A percentile compares a stretch with the other conserved stretches of the same genome.
These are phyloP conservation scores for Chaetomium tenue DNA, from an alignment of 495 filamentous ascomycete genomes.

Conservation along the genomic window DNA sequence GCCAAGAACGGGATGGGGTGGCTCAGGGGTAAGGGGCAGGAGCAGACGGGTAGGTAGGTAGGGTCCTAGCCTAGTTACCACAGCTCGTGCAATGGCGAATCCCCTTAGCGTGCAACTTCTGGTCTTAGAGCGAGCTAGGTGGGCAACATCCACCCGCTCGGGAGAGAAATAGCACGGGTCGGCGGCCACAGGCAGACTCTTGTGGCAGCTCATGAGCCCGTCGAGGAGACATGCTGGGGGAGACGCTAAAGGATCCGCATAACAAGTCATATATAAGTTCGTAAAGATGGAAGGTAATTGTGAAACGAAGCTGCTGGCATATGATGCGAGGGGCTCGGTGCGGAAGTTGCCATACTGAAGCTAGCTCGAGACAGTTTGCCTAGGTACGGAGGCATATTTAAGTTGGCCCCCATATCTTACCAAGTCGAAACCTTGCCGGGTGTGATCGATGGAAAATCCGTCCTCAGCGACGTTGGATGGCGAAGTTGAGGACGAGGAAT, in stretches of 20 bases:
- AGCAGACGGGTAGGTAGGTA: no score
- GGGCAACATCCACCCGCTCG: slow-evolving; percentile 67
- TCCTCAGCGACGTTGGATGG: background rate
- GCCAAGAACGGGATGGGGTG: background rate
- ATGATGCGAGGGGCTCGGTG: background rate
- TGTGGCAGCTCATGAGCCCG: slow-evolving; percentile 48
- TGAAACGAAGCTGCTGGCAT: slow-evolving; percentile 21
- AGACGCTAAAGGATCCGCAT: slow-evolving; percentile 40
- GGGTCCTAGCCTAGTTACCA: slow-evolving; percentile 45
- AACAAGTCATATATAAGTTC: slow-evolving; percentile 27
- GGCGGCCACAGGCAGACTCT: slow-evolving; percentile 39
- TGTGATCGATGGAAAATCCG: background rate
- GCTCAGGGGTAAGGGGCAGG: background rate
- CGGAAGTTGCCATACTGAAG: no score
- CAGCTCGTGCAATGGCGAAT: slow-evolving; percentile 87
- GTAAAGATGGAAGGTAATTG: slow-evolving; percentile 18
- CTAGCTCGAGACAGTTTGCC: no score
- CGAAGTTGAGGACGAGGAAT: no score
- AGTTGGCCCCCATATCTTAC: background rate
- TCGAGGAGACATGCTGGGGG: slow-evolving; percentile 31
- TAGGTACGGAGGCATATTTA: background rate
- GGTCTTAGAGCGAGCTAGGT: slow-evolving; percentile 83
- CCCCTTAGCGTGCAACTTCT: slow-evolving; percentile 63
- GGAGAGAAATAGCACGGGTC: slow-evolving; percentile 79
- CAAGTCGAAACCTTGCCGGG: background rate